These are phyloP conservation scores for Amoeboaphelidium protococcarum DNA, from an alignment of 371 early-diverging fungal species.

Conservation along the genomic window DNA sequence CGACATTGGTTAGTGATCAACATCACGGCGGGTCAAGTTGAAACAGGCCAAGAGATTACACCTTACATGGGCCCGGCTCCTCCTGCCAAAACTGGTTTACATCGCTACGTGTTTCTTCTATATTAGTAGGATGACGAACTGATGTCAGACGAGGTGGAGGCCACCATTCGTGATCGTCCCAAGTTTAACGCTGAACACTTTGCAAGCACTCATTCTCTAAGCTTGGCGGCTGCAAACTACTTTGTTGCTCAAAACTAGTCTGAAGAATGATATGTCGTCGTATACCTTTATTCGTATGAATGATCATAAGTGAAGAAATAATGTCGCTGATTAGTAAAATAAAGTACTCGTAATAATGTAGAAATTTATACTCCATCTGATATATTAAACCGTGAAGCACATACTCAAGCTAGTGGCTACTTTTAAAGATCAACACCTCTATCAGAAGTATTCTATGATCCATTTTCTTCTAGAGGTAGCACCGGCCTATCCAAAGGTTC, in stretches of 20 bases:
- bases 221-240: slow-evolving; percentile 24
- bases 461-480: background rate
- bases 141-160: slow-evolving; percentile 6
- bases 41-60: slow-evolving; percentile 14
- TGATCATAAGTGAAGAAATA: too few relatives aligned
- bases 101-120: slow-evolving; percentile 31
- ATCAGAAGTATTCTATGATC: too few relatives aligned
- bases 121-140: slow-evolving; percentile 21
- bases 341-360: too few relatives aligned
- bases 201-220: slow-evolving; percentile 16
- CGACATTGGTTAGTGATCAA: slow-evolving; percentile 34
- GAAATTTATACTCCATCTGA: too few relatives aligned
- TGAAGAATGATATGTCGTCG: background rate
- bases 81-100: slow-evolving; percentile 21
- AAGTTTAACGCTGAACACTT: slow-evolving; percentile 19
- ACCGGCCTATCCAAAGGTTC: background rate
- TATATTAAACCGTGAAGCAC: too few relatives aligned
- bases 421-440: too few relatives aligned
- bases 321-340: too few relatives aligned
- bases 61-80: slow-evolving; percentile 28
- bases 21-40: slow-evolving; percentile 16
- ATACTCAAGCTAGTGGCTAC: too few relatives aligned
- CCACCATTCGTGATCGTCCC: too few relatives aligned
- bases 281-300: too few relatives aligned
- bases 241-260: slow-evolving; percentile 15